phyloP scores from a whole-genome alignment of 768 basidiomycete species.

The Galerina marginata region DNA sequence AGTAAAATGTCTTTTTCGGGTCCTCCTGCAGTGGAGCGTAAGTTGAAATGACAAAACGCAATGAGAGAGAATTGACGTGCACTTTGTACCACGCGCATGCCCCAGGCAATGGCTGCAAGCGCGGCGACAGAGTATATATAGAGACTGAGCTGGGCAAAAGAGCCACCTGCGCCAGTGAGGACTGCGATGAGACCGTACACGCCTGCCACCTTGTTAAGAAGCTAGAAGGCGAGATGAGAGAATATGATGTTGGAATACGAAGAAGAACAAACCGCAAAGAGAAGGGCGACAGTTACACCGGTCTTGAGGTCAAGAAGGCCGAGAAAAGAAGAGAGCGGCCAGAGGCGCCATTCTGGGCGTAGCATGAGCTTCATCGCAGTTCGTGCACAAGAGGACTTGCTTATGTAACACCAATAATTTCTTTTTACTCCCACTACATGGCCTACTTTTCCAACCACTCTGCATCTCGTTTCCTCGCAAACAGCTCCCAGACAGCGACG shows the following conservation, averaged over 20 bases:
- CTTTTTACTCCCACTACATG: constrained; percentile 42
- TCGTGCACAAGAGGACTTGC: constrained; percentile 30
- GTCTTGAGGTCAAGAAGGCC: constrained; percentile 93
- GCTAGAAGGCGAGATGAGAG: constrained; percentile 41
- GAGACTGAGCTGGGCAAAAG: constrained; percentile 89
- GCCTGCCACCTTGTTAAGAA: constrained; percentile 97
- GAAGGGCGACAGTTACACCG: constrained; percentile 84
- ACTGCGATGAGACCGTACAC: constrained; percentile 95
- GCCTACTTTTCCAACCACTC: constrained; percentile 88
- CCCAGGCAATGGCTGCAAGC: constrained; percentile 85
- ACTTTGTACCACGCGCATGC: constrained; percentile 81
- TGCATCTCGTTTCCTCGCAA: constrained; percentile 71
- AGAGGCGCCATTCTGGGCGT: constrained; percentile 82
- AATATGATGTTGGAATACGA: background rate
- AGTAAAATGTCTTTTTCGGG: constrained; percentile 80
- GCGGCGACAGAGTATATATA: constrained; percentile 92
- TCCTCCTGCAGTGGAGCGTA: constrained; percentile 72
- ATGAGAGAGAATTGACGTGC: constrained; percentile 50
- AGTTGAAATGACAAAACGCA: constrained; percentile 11
- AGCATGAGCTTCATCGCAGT: constrained; percentile 76
- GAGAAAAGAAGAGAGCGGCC: constrained; percentile 83
- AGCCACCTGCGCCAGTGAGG: constrained; percentile 88
- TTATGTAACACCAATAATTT: constrained; percentile 34
- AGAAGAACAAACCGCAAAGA: constrained; percentile 79
- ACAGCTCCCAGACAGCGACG: constrained; percentile 37